Evolutionary conservation across 805 yeast genomes (phyloP), one percentile per base, ranked within the genome.

Genomic region (Spathaspora passalidarum): DNA sequence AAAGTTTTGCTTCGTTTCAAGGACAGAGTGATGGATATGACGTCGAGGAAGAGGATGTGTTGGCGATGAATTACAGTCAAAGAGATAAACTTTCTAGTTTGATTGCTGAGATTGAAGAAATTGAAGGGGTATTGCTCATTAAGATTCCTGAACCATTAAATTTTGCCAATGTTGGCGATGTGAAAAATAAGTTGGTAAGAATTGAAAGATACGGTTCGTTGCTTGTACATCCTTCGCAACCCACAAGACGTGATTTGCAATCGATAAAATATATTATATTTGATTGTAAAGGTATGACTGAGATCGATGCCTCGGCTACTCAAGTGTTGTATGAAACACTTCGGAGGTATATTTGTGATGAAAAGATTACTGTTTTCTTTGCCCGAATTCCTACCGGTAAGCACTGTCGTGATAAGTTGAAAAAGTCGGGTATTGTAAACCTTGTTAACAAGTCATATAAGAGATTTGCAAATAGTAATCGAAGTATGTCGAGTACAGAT

Each of bases 111-210:
- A 57, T 65, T 57, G 59, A 75, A 54, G 77, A 71, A 34, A 69
- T 85, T 41, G 87, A 84, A 52, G 90, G 89, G 0, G 85, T 90
- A 45, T 68, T 91, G 29, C 80, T 89, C 22, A 85, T 90, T 32
- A 85, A 84, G 51, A 79, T 90, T 37, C 90, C 96, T 0, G 97
- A 90, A 58, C 96, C 97, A 1, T 69, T 90, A 49, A 88, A 91
- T 4, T 90, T 90, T 63, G 88, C 96, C 34, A 90, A 91, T 61
- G 77, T 91, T 6, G 85, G 85, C 21, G 95, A 88, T 54, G 69
- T 90, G 49, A 81, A 84, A 49, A 72, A 78, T 46, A 71, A 92
- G 32, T 67, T 90, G 47, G 69, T 75, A 37, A 70, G 96, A 38
- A 67, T 90, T 22, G 96, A 90, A 59, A 66, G 78, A 44, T 88